These are phyloP conservation scores for Colletotrichum spinosum DNA, from an alignment of 2,329 filamentous ascomycete genomes.

Conservation along the genomic window DNA sequence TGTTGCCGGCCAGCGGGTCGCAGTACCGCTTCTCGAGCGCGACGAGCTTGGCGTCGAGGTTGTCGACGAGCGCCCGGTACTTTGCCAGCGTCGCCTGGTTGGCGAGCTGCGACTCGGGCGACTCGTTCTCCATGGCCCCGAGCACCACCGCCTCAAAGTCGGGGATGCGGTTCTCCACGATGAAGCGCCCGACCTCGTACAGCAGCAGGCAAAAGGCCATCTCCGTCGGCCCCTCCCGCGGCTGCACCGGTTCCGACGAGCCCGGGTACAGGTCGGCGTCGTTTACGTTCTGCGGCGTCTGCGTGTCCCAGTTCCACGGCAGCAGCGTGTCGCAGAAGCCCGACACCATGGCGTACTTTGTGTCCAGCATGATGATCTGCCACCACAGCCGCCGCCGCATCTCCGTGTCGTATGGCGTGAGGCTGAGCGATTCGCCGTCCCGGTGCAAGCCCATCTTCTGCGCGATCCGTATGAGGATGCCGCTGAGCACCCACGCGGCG, in stretches of 20 bases:
- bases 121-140: slow-evolving; percentile 49
- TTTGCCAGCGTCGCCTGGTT: slow-evolving; percentile 53
- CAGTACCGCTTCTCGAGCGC: slow-evolving; percentile 62
- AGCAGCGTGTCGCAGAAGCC: slow-evolving; percentile 66
- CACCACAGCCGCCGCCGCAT: slow-evolving; percentile 77
- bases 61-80: slow-evolving; percentile 55
- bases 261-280: slow-evolving; percentile 68
- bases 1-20: slow-evolving; percentile 62
- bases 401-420: slow-evolving; percentile 73
- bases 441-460: slow-evolving; percentile 76
- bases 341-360: slow-evolving; percentile 67
- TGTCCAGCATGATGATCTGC: slow-evolving; percentile 70
- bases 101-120: slow-evolving; percentile 61
- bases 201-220: slow-evolving; percentile 68
- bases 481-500: slow-evolving; percentile 70
- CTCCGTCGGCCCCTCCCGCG: slow-evolving; percentile 68
- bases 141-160: slow-evolving; percentile 57
- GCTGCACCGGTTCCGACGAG: slow-evolving; percentile 61
- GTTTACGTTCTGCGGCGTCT: slow-evolving; percentile 67
- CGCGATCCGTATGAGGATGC: slow-evolving; percentile 71
- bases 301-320: slow-evolving; percentile 67
- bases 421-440: slow-evolving; percentile 66
- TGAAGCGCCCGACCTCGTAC: slow-evolving; percentile 62
- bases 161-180: slow-evolving; percentile 54
- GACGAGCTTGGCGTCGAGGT: slow-evolving; percentile 56